These are phyloP conservation scores for Houttuynia cordata DNA, from an alignment of 164 flowering plant genomes.

Conservation along the genomic window DNA sequence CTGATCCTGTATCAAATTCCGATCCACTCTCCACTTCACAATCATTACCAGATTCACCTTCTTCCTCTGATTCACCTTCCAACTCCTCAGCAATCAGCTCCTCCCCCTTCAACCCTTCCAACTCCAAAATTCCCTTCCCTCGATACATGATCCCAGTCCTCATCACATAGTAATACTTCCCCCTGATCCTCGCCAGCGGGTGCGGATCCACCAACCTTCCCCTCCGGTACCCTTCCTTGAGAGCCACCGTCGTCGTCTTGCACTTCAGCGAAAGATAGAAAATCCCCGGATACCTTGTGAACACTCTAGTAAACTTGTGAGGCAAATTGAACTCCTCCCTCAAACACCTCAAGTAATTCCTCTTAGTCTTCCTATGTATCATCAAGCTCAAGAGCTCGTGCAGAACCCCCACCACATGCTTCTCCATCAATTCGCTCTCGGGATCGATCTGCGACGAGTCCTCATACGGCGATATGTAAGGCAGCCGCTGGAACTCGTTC, in stretches of 20 bases:
- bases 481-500: slow-evolving; percentile 88
- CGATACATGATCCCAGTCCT: slow-evolving; percentile 80
- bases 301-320: slow-evolving; percentile 73
- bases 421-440: no score
- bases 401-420: no score
- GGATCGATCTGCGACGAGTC: slow-evolving; percentile 63
- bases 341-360: slow-evolving; percentile 79
- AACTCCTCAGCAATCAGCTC: slow-evolving; percentile 13
- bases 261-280: slow-evolving; percentile 94
- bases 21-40: slow-evolving; percentile 23
- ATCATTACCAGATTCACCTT: slow-evolving; percentile 33
- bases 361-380: slow-evolving; percentile 85
- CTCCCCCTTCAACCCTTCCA: slow-evolving; percentile 24
- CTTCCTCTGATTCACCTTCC: slow-evolving; percentile 25
- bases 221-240: slow-evolving; percentile 67
- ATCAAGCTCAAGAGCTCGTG: slow-evolving; percentile 87
- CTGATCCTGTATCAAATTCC: slow-evolving; percentile 19
- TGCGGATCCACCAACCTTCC: slow-evolving; percentile 73
- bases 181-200: slow-evolving; percentile 56
- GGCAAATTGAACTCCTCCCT: slow-evolving; percentile 81
- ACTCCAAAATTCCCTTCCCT: slow-evolving; percentile 33
- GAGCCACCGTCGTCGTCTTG: slow-evolving; percentile 75
- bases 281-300: slow-evolving; percentile 91
- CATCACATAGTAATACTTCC: slow-evolving; percentile 88
- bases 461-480: slow-evolving; percentile 91